Evolutionary conservation across 805 yeast genomes (phyloP).

Genomic region (Nakazawaea ishiwadae): DNA sequence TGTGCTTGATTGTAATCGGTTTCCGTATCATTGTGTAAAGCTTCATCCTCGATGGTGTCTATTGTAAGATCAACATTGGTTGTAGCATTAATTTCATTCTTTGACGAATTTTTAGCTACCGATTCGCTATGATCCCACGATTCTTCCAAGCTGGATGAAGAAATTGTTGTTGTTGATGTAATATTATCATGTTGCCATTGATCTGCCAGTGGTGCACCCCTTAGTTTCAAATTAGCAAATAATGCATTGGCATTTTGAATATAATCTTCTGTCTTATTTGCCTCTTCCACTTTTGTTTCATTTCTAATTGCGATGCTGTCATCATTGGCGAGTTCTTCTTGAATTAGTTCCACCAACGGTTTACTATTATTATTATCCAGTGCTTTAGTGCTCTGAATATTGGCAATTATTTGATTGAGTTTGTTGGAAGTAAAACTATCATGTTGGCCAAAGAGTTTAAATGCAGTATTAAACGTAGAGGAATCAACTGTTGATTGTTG

Average conservation of each 20-base stretch:
- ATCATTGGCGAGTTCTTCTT: constrained; percentile 1
- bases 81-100: neutral
- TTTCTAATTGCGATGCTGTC: too few species aligned
- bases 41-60: neutral
- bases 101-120: neutral
- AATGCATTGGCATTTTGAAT: constrained; percentile 19
- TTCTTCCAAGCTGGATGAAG: constrained; percentile 2
- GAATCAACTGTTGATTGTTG: constrained; percentile 12
- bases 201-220: constrained; percentile 4
- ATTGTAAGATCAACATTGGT: neutral
- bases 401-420: constrained; percentile 10
- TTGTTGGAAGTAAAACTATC: constrained; percentile 12
- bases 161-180: neutral
- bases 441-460: constrained; percentile 12
- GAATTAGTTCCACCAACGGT: neutral
- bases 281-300: too few species aligned
- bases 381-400: constrained; percentile 3
- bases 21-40: neutral
- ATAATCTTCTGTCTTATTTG: constrained; percentile 17
- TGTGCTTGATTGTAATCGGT: neutral
- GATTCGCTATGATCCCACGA: too few species aligned
- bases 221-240: constrained; percentile 12
- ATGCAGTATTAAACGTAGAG: constrained; percentile 11
- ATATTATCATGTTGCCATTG: neutral
- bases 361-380: neutral